phyloP scores from a whole-genome alignment of 805 yeast genomes.

The Ogataea thermomethanolica region DNA sequence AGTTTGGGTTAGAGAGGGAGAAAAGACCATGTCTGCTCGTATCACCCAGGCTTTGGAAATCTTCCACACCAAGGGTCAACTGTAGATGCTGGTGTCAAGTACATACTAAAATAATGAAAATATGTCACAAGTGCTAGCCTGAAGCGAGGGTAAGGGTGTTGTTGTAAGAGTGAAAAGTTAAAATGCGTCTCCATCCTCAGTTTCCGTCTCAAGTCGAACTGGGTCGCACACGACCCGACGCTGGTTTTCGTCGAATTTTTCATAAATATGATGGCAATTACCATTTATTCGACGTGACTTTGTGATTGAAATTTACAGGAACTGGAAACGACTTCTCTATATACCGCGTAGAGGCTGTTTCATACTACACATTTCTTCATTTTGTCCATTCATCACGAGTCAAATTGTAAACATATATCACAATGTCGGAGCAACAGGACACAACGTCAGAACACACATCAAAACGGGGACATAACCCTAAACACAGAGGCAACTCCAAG shows the following conservation, averaged over 20 bases:
- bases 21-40: slow-evolving; percentile 93
- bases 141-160: slow-evolving; percentile 6
- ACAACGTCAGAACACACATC: slow-evolving; percentile 18
- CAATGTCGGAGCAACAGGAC: slow-evolving; percentile 33
- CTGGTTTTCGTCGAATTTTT: slow-evolving; percentile 21
- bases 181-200: too few relatives aligned
- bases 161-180: neutral
- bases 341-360: slow-evolving; percentile 4
- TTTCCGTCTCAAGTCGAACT: neutral
- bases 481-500: slow-evolving; percentile 46
- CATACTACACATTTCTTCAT: slow-evolving; percentile 8
- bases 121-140: neutral
- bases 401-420: slow-evolving; percentile 6
- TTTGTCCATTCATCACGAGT: slow-evolving; percentile 10
- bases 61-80: slow-evolving; percentile 75
- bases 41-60: slow-evolving; percentile 75
- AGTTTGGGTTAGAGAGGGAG: slow-evolving; percentile 99
- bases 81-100: slow-evolving; percentile 1
- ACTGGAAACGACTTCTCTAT: slow-evolving; percentile 8
- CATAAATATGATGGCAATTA: slow-evolving; percentile 18
- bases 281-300: slow-evolving; percentile 13
- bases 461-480: slow-evolving; percentile 24
- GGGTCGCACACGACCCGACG: slow-evolving; percentile 11
- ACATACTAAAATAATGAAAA: neutral
- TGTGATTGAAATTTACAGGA: slow-evolving; percentile 10